Evolutionary conservation across 805 yeast species (phyloP).

Genomic region (Teunomyces atbi): DNA sequence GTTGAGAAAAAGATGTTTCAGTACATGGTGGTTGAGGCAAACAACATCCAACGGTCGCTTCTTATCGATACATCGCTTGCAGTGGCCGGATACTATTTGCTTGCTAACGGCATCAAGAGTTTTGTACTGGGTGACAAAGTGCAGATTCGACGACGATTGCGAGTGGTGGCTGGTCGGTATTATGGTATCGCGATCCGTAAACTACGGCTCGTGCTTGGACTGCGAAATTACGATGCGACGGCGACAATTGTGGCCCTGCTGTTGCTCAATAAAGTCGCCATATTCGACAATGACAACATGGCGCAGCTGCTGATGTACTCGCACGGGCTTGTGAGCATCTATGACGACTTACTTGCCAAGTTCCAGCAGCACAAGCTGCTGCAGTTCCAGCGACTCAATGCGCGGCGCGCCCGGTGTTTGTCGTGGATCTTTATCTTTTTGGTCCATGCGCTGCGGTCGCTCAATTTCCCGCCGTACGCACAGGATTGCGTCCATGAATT

Average conservation of each 20-base stretch:
- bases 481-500: constrained; percentile 1
- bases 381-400: neutral
- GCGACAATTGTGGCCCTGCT: constrained; percentile 19
- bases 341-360: constrained; percentile 14
- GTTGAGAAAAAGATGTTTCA: constrained; percentile 7
- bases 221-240: constrained; percentile 11
- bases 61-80: constrained; percentile 8
- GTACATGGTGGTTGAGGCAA: neutral
- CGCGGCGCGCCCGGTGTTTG: neutral
- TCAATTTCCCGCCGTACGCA: constrained; percentile 7
- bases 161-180: constrained; percentile 7
- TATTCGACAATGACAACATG: constrained; percentile 19
- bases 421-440: neutral
- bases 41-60: neutral
- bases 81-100: constrained; percentile 8
- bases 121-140: neutral
- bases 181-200: constrained; percentile 13
- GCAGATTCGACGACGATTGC: neutral
- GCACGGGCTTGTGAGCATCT: constrained; percentile 20
- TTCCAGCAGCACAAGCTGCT: neutral
- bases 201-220: constrained; percentile 5
- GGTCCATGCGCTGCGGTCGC: neutral
- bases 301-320: constrained; percentile 18
- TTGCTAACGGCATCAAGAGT: constrained; percentile 9
- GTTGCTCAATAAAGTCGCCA: constrained; percentile 19